phyloP scores from a whole-genome alignment of 2,329 filamentous ascomycete genomes.

The Trichoderma koningiopsis region DNA sequence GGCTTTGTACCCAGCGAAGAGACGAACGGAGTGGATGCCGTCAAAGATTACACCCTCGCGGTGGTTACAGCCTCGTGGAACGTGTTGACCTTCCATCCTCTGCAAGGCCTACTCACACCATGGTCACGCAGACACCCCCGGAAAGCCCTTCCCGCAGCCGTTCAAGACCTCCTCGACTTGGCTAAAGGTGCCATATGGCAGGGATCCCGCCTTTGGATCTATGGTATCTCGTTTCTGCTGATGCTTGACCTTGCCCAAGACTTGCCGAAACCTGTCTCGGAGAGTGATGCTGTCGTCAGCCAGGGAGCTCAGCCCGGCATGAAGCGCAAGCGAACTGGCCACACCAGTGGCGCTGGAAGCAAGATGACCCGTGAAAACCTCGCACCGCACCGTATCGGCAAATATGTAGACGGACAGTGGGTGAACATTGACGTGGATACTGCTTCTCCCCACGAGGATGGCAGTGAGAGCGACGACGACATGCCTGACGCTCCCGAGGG shows the following conservation, averaged over 20 bases:
- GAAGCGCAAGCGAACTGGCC: conserved; percentile 58
- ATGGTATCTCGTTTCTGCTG: conserved; percentile 81
- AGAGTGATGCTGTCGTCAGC: conserved; percentile 37
- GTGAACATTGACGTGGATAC: conserved; percentile 45
- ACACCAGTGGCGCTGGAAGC: conserved; percentile 55
- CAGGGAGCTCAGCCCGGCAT: conserved; percentile 38
- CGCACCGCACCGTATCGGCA: conserved; percentile 48
- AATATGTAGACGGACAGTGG: conserved; percentile 45
- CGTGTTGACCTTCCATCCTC: conserved; percentile 76
- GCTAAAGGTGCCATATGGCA: conserved; percentile 88
- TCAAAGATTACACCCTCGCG: conserved; percentile 55
- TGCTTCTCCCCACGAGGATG: conserved; percentile 40
- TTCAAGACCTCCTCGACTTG: conserved; percentile 73
- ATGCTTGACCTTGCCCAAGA: conserved; percentile 87
- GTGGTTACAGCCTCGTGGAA: conserved; percentile 60
- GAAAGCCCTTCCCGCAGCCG: conserved; percentile 71
- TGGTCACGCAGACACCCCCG: conserved; percentile 86
- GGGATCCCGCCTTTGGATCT: conserved; percentile 77
- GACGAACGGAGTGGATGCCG: conserved; percentile 32
- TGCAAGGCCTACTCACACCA: conserved; percentile 73
- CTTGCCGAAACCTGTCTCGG: conserved; percentile 46
- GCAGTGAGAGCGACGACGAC: conserved; percentile 43
- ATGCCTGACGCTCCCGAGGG: conserved; percentile 39
- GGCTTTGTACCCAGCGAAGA: conserved; percentile 46
- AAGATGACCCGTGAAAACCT: conserved; percentile 52